Percentiles rank a stretch among this genome's conserved stretches.
phyloP scores from a whole-genome alignment of 371 early-diverging fungal genomes.

The Homolaphlyctis polyrhiza region DNA sequence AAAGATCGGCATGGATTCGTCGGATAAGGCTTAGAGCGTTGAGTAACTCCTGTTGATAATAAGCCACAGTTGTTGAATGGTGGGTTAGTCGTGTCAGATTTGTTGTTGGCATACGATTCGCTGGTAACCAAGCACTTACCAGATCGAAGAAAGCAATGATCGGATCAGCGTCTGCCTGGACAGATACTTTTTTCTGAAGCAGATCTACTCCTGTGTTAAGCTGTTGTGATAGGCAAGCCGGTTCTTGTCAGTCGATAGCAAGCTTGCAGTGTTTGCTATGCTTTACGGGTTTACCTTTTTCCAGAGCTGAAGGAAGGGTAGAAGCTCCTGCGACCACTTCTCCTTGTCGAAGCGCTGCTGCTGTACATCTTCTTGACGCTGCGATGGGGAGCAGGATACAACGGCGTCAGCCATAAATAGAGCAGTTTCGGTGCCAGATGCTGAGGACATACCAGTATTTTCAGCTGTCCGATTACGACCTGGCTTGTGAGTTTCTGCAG shows the following conservation, averaged over 20 bases:
- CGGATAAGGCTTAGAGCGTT: slow-evolving; percentile 27
- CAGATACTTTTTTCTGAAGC: slow-evolving; percentile 27
- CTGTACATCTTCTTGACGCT: slow-evolving; percentile 27
- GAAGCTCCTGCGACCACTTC: slow-evolving; percentile 37
- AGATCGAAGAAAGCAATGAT: slow-evolving; percentile 29
- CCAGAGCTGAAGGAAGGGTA: slow-evolving; percentile 45
- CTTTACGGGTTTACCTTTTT: slow-evolving; percentile 30
- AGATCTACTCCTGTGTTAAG: slow-evolving; percentile 34
- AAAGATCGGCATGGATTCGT: slow-evolving; percentile 35
- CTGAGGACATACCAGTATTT: slow-evolving; percentile 29
- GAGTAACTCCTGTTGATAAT: slow-evolving; percentile 26
- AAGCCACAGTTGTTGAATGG: not conserved
- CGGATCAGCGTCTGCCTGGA: slow-evolving; percentile 25
- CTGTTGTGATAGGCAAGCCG: slow-evolving; percentile 1
- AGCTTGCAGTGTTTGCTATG: not conserved
- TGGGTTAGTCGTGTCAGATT: not conserved
- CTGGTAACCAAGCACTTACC: slow-evolving; percentile 11
- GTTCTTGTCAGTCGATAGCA: not conserved
- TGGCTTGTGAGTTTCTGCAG: slow-evolving; percentile 28
- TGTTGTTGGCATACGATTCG: not conserved
- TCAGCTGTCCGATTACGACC: slow-evolving; percentile 30
- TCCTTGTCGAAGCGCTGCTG: slow-evolving; percentile 32
- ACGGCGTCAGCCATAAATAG: not conserved
- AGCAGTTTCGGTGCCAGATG: not conserved
- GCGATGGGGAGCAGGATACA: not conserved